phyloP scores from a whole-genome alignment of 2,329 filamentous ascomycete genomes.

The Aspergillus aculeatus region DNA sequence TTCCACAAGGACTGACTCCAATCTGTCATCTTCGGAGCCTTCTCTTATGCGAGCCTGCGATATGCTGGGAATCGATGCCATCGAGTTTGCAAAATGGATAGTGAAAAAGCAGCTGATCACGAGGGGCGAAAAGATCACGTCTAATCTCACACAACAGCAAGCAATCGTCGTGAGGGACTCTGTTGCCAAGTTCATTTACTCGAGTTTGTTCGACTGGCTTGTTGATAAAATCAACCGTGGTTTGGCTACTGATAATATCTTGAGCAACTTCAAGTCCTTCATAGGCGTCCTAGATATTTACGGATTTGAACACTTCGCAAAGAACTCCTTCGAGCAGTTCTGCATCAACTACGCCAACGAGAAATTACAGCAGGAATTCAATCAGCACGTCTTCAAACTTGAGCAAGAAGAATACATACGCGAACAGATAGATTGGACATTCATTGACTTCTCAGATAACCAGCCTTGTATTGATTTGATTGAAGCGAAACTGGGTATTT shows the following conservation, averaged over 20 bases:
- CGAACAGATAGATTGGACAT: slow-evolving; percentile 98
- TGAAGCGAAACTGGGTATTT: slow-evolving; percentile 90
- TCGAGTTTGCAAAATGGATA: slow-evolving; percentile 94
- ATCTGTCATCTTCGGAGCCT: slow-evolving; percentile 76
- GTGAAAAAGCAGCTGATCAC: slow-evolving; percentile 98
- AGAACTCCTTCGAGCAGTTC: slow-evolving; percentile 99
- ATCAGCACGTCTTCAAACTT: slow-evolving; percentile 97
- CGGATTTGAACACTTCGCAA: slow-evolving; percentile 98
- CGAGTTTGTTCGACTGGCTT: slow-evolving; percentile 96
- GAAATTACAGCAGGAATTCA: slow-evolving; percentile 98
- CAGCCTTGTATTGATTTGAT: slow-evolving; percentile 98
- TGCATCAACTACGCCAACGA: slow-evolving; percentile 99
- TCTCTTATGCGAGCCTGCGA: slow-evolving; percentile 76
- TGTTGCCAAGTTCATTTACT: slow-evolving; percentile 98
- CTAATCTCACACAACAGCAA: slow-evolving; percentile 89
- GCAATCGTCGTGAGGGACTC: slow-evolving; percentile 93
- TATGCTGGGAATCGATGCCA: slow-evolving; percentile 81
- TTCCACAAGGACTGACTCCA: slow-evolving; percentile 82
- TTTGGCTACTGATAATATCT: slow-evolving; percentile 82
- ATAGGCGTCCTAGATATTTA: slow-evolving; percentile 99
- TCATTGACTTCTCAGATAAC: slow-evolving; percentile 99
- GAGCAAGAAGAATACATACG: slow-evolving; percentile 97
- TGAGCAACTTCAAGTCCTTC: slow-evolving; percentile 80
- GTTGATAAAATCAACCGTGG: slow-evolving; percentile 95
- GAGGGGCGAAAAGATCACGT: slow-evolving; percentile 94